Conservation (phyloP, 192 early-diverging fungal genomes). For the Podila minutissima region DNA sequence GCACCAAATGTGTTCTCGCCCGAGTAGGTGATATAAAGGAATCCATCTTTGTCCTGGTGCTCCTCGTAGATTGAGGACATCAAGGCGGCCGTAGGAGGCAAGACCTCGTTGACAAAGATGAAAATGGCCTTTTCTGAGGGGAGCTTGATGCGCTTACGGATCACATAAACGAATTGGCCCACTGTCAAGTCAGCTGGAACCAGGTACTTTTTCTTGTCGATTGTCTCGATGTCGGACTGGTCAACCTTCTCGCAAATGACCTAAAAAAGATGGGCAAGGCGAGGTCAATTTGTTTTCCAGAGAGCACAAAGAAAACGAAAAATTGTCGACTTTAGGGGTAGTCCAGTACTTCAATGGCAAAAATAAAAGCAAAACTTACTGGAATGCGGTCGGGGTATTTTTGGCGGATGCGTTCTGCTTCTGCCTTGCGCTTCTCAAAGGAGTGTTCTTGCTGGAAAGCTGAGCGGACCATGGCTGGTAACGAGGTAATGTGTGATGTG, state of each 20-base stretch:
- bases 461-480: conserved; percentile 69
- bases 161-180: conserved; percentile 97
- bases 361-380: conserved; percentile 35
- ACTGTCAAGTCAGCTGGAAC: conserved; percentile 97
- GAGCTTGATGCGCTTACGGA: conserved; percentile 96
- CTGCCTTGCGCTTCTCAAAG: conserved; percentile 95
- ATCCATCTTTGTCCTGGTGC: conserved; percentile 98
- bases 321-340: not conserved
- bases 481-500: not conserved
- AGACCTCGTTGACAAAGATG: conserved; percentile 97
- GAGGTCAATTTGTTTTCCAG: not conserved
- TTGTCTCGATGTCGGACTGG: conserved; percentile 94
- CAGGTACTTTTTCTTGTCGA: conserved; percentile 99
- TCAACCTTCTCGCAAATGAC: conserved; percentile 97
- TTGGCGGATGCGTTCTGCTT: conserved; percentile 94
- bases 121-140: conserved; percentile 98
- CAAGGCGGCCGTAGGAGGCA: conserved; percentile 94
- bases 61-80: conserved; percentile 97
- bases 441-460: conserved; percentile 98
- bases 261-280: conserved; percentile 20
- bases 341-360: not conserved
- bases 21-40: conserved; percentile 94
- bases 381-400: conserved; percentile 96
- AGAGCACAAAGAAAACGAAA: not conserved
- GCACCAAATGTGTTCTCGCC: conserved; percentile 90